Base-by-base conservation (phyloP, 2,329 filamentous ascomycete species). In the Cercospora berteroae region DNA sequence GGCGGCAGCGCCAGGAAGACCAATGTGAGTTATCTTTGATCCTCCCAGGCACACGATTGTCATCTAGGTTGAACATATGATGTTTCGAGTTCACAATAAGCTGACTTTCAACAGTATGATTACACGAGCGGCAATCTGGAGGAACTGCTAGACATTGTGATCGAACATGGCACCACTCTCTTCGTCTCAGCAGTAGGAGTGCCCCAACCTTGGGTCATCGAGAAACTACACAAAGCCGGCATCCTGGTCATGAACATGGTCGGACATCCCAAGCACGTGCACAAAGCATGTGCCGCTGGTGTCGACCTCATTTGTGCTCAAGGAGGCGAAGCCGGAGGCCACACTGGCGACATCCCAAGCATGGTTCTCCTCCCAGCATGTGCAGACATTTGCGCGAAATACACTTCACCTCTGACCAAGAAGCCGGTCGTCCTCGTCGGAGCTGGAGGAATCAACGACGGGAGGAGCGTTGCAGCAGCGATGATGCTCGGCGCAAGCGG, bases 241-340 rank as follows among this genome's bases (percentile, higher is more conserved):
- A 87, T 98, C 72, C 86, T 96, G 71, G 96, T 95, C 86, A 97
- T 97, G 94, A 98, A 98, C 88, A 98, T 98, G 94, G 93, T 98
- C 79, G 94, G 94, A 72, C 95, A 98, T 85, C 94, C 94, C 78
- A 98, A 98, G 88, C 94, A 98, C 83, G 94, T 96, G 70, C 87
- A 92, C 82, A 98, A 97, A 86, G 94, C 92, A 80, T 86, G 98
- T 69, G 92, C 93, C 56, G 87, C 93, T 63, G 94, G 93, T 71
- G 92, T 90, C 74, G 94, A 98, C 81, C 91, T 98, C 75, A 97
- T 98, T 83, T 97, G 94, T 84, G 94, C 94, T 63, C 95, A 98
- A 84, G 94, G 94, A 78, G 94, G 94, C 75, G 94, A 98, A 84
- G 94, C 94, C 71, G 94, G 94, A 79, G 94, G 94, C 72, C 73